phyloP scores from a whole-genome alignment of 73 alveolate genomes.

The Tetrahymena malaccensis region DNA sequence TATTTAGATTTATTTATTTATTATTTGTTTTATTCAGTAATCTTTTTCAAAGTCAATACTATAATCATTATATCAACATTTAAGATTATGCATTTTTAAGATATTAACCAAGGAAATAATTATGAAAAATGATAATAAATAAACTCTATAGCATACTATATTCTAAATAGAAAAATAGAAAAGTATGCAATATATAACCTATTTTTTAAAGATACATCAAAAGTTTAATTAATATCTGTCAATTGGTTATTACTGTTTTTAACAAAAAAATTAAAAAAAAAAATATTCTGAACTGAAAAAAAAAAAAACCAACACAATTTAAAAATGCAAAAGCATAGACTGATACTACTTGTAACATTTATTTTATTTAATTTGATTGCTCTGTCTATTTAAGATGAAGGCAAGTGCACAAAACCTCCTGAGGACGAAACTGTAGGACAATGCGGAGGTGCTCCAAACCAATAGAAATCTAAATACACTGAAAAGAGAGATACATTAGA shows the following conservation, averaged over 20 bases:
- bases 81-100: too few relatives aligned
- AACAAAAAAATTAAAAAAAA: too few relatives aligned
- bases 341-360: neutral
- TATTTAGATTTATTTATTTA: too few relatives aligned
- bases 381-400: neutral
- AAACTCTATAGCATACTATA: neutral
- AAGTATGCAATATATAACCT: neutral
- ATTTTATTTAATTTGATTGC: neutral
- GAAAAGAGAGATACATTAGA: neutral
- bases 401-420: neutral
- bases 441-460: neutral
- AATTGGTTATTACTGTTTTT: neutral
- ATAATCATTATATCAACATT: too few relatives aligned
- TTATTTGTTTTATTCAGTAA: too few relatives aligned
- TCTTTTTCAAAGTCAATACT: too few relatives aligned
- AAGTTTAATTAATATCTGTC: neutral
- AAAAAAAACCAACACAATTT: too few relatives aligned
- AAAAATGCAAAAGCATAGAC: neutral
- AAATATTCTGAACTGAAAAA: too few relatives aligned
- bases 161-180: neutral
- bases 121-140: neutral
- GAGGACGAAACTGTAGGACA: neutral
- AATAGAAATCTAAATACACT: neutral
- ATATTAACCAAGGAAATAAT: too few relatives aligned
- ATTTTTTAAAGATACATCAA: neutral